Evolutionary conservation across 2,329 filamentous ascomycete genomes (phyloP), one percentile per base, ranked within the genome.

Genomic region (Neoscytalidium dimidiatum): DNA sequence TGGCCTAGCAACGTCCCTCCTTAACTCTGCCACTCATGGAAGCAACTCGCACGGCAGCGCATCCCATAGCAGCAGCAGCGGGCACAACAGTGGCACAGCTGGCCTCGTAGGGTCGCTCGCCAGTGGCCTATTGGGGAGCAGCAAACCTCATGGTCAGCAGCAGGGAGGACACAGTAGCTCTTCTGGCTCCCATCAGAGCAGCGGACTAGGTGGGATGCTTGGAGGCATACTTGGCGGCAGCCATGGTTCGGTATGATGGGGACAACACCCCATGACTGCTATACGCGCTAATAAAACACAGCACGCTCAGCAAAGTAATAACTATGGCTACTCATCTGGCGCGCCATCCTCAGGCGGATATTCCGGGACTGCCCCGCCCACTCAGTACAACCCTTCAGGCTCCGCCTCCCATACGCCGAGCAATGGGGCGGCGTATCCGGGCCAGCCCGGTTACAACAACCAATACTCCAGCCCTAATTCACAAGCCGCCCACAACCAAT

Each of bases 271-370:
- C 4, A 26, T 44, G 11, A 26, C 23, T 26, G 26, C 38, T 33
- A 21, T 26, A 28, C 26, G 23, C 19, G 29, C 38, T 60, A n/a
- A 60, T 19, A 31, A 38, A 48, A 38, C 19, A 11, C 64, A 62
- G 26, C 64, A 62, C 33, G 48, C 38, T 7, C 56, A 65, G 41
- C 35, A 44, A 19, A 48, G 85, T 80, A 79, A 80, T 66, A 85
- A 84, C 71, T 92, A 85, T 72, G 89, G 88, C 33, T 90, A 90
- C 74, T 86, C 86, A 23, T 85, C 85, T 70, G 75, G 81, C 3
- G 83, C 83, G 48, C 80, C 84, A 23, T 70, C 71, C 3, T 71
- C 72, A 48, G 84, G 85, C 49, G 81, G 82, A 41, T 92, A 91
- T 74, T 83, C 80, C 66, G 89, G 88, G 64, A 81, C 85, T 64